Evolutionary conservation across 1,139 yeast genomes (phyloP).

Genomic region (Candida sp.): DNA sequence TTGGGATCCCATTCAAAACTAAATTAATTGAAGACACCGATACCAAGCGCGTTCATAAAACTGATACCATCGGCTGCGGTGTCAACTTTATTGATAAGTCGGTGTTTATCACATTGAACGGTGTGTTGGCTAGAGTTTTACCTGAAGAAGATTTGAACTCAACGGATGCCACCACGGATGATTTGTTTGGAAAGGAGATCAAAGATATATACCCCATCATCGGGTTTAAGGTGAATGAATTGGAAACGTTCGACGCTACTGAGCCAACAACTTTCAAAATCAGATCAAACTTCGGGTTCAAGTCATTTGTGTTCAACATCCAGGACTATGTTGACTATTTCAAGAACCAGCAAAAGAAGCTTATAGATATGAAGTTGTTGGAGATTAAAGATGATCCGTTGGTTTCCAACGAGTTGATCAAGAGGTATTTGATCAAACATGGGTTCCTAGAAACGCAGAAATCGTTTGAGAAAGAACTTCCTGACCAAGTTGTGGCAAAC

Average conservation of each 20-base stretch:
- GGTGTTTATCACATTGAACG: slow-evolving; percentile 84
- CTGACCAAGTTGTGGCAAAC: not conserved
- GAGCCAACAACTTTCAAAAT: slow-evolving; percentile 27
- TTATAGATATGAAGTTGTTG: slow-evolving; percentile 19
- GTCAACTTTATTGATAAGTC: slow-evolving; percentile 67
- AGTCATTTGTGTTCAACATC: slow-evolving; percentile 73
- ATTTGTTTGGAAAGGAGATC: slow-evolving; percentile 25
- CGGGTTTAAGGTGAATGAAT: slow-evolving; percentile 42
- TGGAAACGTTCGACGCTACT: slow-evolving; percentile 10
- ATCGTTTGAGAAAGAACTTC: slow-evolving; percentile 2
- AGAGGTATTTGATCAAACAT: slow-evolving; percentile 72
- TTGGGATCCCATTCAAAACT: slow-evolving; percentile 42
- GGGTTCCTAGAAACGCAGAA: slow-evolving; percentile 74
- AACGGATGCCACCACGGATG: slow-evolving; percentile 28
- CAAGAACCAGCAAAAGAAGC: slow-evolving; percentile 31
- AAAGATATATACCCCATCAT: slow-evolving; percentile 41
- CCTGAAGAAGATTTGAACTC: slow-evolving; percentile 34
- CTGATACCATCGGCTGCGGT: slow-evolving; percentile 86
- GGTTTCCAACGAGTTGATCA: slow-evolving; percentile 59
- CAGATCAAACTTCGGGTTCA: slow-evolving; percentile 75
- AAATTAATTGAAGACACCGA: slow-evolving; percentile 14
- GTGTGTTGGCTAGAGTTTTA: slow-evolving; percentile 50
- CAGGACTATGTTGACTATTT: slow-evolving; percentile 58
- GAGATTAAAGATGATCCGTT: slow-evolving; percentile 27
- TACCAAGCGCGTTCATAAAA: slow-evolving; percentile 23